Evolutionary conservation across 148 eudicot species (phyloP).

Genomic region (Rhododendron simsii): DNA sequence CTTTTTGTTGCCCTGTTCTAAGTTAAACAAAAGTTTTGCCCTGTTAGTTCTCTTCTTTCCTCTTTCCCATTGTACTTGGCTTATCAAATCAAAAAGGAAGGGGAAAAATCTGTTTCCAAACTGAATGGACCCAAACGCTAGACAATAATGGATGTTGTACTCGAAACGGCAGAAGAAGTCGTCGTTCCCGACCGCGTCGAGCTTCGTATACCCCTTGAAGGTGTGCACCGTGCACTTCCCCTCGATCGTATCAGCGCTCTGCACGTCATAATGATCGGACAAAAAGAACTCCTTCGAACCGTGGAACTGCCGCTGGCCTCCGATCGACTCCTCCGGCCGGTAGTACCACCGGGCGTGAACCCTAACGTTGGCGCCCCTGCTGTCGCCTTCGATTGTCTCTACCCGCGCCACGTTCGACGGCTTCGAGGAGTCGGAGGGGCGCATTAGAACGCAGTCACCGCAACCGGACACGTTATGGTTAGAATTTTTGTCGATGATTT

Average conservation of each 20-base stretch:
- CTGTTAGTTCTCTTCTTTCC: not conserved
- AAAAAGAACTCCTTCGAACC: conserved; percentile 76
- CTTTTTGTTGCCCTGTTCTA: too few species aligned
- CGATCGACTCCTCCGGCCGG: conserved; percentile 88
- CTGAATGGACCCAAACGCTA: not conserved
- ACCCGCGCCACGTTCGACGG: conserved; percentile 72
- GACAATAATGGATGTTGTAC: conserved; percentile 29
- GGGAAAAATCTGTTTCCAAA: not conserved
- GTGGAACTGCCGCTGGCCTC: conserved; percentile 80
- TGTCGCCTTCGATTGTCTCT: conserved; percentile 60
- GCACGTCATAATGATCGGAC: conserved; percentile 75
- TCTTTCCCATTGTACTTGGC: not conserved
- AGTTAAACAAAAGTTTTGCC: too few species aligned
- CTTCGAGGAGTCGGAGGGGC: conserved; percentile 56
- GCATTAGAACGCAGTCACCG: conserved; percentile 79
- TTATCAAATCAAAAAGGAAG: too few species aligned
- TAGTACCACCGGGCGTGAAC: conserved; percentile 81
- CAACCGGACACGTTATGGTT: conserved; percentile 22
- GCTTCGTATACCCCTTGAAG: conserved; percentile 72
- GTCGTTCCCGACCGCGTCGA: conserved; percentile 79
- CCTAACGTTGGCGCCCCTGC: conserved; percentile 46
- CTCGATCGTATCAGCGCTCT: conserved; percentile 80
- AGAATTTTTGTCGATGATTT: not conserved
- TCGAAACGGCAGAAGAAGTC: conserved; percentile 88
- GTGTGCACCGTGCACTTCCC: conserved; percentile 78